Evolutionary conservation across 202 grass and related monocot species (phyloP), one percentile per base, ranked within the genome.

Genomic region (Carex arenaria): DNA sequence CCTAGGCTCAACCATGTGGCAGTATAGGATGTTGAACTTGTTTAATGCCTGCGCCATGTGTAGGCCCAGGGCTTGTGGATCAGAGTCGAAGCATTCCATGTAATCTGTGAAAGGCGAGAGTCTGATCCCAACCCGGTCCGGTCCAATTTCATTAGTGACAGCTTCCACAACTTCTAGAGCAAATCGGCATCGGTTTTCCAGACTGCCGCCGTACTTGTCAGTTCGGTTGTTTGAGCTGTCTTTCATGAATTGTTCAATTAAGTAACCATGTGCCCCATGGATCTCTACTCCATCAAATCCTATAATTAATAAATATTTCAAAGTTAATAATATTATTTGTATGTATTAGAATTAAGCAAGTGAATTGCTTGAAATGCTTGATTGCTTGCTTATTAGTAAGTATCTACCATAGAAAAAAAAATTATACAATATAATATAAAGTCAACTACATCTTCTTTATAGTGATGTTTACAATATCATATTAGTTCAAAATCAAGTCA

Each of bases 211-310:
- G 20, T 90, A 90, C 71, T 85, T 71, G 70, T 90, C 89, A 40
- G 22, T 64, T 3, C 74, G 74, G 30, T 60, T 38, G 18, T 78
- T 78, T 78, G 74, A 78, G 53, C 74, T 78, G 17, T 78, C 89
- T 81, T 90, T 90, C 82, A 90, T 87, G 83, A 90, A 90, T 74
- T 90, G 83, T 54, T 90, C 89, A 14, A 90, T 73, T n/a, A 90
- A 8, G 83, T 83, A 87, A 0, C 72, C 85, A 42, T 87, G 69
- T 10, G 79, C 85, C 11, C 82, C 85, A 17, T 90, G 89, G 79
- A 90, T 72, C 78, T 90, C 85, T 18, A 90, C 85, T 84, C 89
- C 89, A 61, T 90, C 89, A 77, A 90, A 90, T 9, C 89, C 86
- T 87, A 60, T 9, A 10, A 70, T 73, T 22, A 14, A 43, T 7